Evolutionary conservation across 2,329 filamentous ascomycete genomes (phyloP).

Genomic region (Stachybotrys elegans): DNA sequence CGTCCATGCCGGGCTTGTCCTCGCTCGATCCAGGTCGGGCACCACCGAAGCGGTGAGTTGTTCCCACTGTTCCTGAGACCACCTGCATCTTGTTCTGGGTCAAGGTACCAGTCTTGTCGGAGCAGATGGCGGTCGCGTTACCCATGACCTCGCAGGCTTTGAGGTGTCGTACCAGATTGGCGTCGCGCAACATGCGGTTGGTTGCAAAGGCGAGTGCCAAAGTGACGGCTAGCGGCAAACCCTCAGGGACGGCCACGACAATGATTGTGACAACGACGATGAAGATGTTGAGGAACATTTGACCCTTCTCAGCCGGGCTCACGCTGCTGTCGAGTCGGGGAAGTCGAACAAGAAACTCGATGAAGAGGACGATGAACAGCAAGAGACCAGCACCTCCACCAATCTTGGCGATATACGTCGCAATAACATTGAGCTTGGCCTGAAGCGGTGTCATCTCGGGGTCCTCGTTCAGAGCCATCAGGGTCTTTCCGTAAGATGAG

Average conservation of each 20-base stretch:
- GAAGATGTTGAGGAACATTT: conserved; percentile 70
- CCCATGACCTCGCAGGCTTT: conserved; percentile 80
- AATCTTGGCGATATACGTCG: conserved; percentile 72
- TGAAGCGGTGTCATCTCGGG: conserved; percentile 73
- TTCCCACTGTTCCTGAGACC: conserved; percentile 55
- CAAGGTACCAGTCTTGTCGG: conserved; percentile 63
- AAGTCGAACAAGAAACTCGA: conserved; percentile 74
- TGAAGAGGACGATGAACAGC: conserved; percentile 79
- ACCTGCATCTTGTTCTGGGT: conserved; percentile 68
- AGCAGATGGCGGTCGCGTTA: conserved; percentile 67
- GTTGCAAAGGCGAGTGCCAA: conserved; percentile 73
- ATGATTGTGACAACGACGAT: conserved; percentile 77
- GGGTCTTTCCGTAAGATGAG: conserved; percentile 70
- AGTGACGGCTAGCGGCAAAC: conserved; percentile 72
- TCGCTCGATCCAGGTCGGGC: conserved; percentile 17
- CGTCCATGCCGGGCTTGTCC: conserved; percentile 17
- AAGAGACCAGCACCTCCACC: conserved; percentile 72
- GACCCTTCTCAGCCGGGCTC: conserved; percentile 68
- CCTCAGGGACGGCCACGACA: conserved; percentile 75
- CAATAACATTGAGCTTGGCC: conserved; percentile 69
- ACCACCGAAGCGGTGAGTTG: conserved; percentile 49
- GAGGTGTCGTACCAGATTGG: conserved; percentile 70
- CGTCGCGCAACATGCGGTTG: conserved; percentile 71
- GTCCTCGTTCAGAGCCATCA: conserved; percentile 68
- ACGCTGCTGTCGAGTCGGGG: conserved; percentile 39